Evolutionary conservation across 306 rosid species (phyloP), one percentile per base, ranked within the genome.

Genomic region (Vigna angularis): DNA sequence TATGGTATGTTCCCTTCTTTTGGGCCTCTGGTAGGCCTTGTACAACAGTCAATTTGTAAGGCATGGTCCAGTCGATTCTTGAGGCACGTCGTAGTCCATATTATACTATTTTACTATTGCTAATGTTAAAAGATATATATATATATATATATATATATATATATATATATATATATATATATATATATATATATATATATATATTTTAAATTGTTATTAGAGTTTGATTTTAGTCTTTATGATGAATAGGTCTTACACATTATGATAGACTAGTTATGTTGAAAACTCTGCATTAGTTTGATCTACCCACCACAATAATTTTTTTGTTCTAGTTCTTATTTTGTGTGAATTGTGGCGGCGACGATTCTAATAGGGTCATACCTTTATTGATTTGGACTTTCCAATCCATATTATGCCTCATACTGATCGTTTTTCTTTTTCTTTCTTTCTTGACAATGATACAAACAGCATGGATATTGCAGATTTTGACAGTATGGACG

Each of bases 401-500:
- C 4, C 40, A 22, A 7, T 10, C 20, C 17, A 76, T 28, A 51
- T 34, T 16, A 50, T 17, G 42, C 75, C 74, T 77, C 10, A 65
- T 9, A 56, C 76, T 82, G 47, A 74, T 57, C 22, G 0, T 16
- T 58, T 52, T 65, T 13, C 16, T 26, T 62, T 58, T 53, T 66
- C 4, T 34, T 36, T 62, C 47, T 42, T 59, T 62, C 52, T 66
- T 75, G 81, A 66, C 44, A 20, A 13, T 69, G 42, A 42, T 63
- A 3, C 51, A 30, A 66, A 66, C 96, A 96, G 98, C 83, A 77
- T 93, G 92, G 98, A 93, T 61, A 88, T 90, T 73, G 96, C 91
- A 87, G 91, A 96, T 79, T 86, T 93, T 86, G 98, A 95, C 79
- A 86, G 87, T 53, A 77, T 93, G 83, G 96, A 88, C 74, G 96